These are phyloP conservation scores for Exophiala sp. DNA, from an alignment of 2,329 filamentous ascomycete species.

Conservation along the genomic window DNA sequence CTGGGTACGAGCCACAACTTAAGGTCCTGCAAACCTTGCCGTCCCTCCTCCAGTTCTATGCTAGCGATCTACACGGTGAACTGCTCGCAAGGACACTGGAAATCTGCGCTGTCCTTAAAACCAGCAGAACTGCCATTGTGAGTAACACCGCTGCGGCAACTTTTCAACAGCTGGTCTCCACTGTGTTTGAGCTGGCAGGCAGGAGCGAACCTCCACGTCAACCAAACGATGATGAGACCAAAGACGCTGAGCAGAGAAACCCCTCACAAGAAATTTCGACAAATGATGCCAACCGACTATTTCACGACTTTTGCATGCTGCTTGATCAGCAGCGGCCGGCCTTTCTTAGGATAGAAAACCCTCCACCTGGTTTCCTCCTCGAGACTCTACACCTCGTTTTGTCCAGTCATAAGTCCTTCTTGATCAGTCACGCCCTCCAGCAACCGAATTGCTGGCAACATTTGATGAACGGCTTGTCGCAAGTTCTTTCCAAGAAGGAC, in stretches of 20 bases:
- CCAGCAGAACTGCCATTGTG: constrained; percentile 85
- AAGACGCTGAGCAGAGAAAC: constrained; percentile 17
- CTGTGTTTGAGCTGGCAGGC: constrained; percentile 81
- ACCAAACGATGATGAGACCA: constrained; percentile 7
- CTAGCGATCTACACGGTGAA: constrained; percentile 70
- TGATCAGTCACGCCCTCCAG: constrained; percentile 72
- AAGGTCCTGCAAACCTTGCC: constrained; percentile 92
- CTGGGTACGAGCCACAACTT: constrained; percentile 82
- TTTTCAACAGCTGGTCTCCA: constrained; percentile 84
- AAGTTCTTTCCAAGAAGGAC: constrained; percentile 18
- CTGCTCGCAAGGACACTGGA: constrained; percentile 76
- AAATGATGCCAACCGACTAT: constrained; percentile 50
- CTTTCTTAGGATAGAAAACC: constrained; percentile 70
- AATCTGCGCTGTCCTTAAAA: constrained; percentile 85
- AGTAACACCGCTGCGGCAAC: constrained; percentile 97
- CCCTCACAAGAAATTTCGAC: constrained; percentile 13
- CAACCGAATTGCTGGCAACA: constrained; percentile 67
- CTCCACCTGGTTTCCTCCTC: constrained; percentile 77
- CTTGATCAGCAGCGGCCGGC: constrained; percentile 77
- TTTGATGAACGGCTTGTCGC: constrained; percentile 32
- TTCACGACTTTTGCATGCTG: constrained; percentile 83
- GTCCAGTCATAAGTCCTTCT: constrained; percentile 75
- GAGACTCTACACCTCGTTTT: constrained; percentile 90
- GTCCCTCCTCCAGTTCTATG: constrained; percentile 84
- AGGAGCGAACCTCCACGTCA: background rate